Conservation (phyloP, 2,329 filamentous ascomycete genomes). For the Leptoxyphium fumago region DNA sequence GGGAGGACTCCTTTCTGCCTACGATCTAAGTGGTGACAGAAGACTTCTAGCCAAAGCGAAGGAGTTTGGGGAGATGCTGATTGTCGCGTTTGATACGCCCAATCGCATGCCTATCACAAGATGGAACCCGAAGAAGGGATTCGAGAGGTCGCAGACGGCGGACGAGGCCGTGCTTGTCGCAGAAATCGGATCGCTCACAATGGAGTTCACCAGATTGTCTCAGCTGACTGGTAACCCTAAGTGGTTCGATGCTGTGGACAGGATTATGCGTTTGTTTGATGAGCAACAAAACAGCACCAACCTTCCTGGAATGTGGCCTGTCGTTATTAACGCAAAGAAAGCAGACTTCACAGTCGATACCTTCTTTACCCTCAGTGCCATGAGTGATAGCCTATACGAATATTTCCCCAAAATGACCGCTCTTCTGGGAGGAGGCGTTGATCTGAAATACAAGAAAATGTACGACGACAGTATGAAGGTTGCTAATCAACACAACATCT, state of each 20-base stretch:
- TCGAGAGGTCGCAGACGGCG: constrained; percentile 25
- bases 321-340: constrained; percentile 26
- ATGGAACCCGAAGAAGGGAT: constrained; percentile 27
- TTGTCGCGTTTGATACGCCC: constrained; percentile 33
- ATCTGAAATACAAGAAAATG: constrained; percentile 33
- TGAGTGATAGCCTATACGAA: constrained; percentile 24
- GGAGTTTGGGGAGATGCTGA: constrained; percentile 29
- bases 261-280: constrained; percentile 28
- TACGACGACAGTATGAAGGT: constrained; percentile 39
- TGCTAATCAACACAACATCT: constrained; percentile 31
- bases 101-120: constrained; percentile 31
- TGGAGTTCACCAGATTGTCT: constrained; percentile 35
- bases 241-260: constrained; percentile 32
- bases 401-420: constrained; percentile 35
- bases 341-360: constrained; percentile 27
- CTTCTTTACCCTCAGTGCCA: constrained; percentile 22
- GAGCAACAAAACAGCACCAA: constrained; percentile 27
- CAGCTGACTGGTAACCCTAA: constrained; percentile 30
- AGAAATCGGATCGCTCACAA: constrained; percentile 31
- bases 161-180: constrained; percentile 28
- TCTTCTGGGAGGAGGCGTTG: constrained; percentile 29
- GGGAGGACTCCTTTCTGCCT: constrained; percentile 22
- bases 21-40: constrained; percentile 22
- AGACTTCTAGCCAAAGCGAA: constrained; percentile 21
- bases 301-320: constrained; percentile 34